Evolutionary conservation across 1,284 basidiomycete species (phyloP), one percentile per base, ranked within the genome.

Genomic region (Pisolithus thermaeus): DNA sequence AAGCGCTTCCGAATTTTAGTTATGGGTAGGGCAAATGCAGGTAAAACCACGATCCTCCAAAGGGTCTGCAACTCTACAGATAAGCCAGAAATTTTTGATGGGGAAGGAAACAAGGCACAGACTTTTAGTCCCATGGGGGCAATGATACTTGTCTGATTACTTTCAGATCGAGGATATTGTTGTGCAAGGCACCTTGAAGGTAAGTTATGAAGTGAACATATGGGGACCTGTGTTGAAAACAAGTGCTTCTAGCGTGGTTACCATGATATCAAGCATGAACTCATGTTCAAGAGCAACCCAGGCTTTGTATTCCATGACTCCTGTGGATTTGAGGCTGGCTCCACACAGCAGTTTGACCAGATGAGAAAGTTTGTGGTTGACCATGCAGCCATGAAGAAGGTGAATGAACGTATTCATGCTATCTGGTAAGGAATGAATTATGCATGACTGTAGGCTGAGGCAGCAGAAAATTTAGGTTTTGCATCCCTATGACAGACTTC

Each of bases 241-340:
- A 5, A 25, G 23, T 25, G 5, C 23, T 25, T 25, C 23, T 3
- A 41, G 47, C n/a, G 40, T 4, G 40, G 40, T 8, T 9, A 41
- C 14, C 40, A 41, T 7, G 9, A 64, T 46, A 69, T 70, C 53
- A 47, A 63, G 4, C 46, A 64, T 30, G 58, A 59, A 22, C 52
- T 69, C 42, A 45, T 59, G 2, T 69, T 65, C 6, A 28, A 18
- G 9, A 45, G 32, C 18, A 51, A 40, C 42, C 44, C 42, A 3
- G 36, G n/a, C 16, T 51, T 60, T 39, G 38, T 62, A 3, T 61
- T 63, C 47, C 62, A 64, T 35, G 60, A 64, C 44, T 63, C 62
- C 11, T 45, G 59, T 16, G 62, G 62, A 22, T 57, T 64, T 36
- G 62, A 64, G 50, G 46, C 57, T 23, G 60, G 59, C 18, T 46